Evolutionary conservation across 495 filamentous ascomycete genomes (phyloP).

Genomic region (Entonaema liquescens): DNA sequence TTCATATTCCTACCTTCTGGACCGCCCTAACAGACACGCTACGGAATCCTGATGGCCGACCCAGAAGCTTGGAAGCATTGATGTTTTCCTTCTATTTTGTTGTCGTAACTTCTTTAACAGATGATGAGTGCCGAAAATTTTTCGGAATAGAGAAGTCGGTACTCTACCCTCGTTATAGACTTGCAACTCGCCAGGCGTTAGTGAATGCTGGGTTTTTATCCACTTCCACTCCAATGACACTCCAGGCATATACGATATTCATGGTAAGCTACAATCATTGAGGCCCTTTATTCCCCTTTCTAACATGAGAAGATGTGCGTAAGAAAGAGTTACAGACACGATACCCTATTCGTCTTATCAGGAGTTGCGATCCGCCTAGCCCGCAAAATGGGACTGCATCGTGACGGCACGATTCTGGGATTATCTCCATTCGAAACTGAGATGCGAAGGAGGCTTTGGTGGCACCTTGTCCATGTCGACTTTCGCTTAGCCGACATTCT

Average conservation of each 20-base stretch:
- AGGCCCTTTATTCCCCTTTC: neutral
- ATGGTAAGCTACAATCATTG: conserved; percentile 9
- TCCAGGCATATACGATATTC: conserved; percentile 32
- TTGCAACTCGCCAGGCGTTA: conserved; percentile 56
- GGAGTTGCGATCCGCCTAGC: conserved; percentile 60
- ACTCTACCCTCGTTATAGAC: conserved; percentile 54
- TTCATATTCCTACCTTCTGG: conserved; percentile 61
- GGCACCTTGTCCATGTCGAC: conserved; percentile 44
- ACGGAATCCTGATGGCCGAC: conserved; percentile 40
- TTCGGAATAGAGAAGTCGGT: conserved; percentile 54
- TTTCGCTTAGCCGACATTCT: conserved; percentile 53
- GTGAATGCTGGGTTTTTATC: conserved; percentile 54
- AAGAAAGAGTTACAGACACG: conserved; percentile 54
- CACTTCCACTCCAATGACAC: conserved; percentile 25
- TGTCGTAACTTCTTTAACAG: conserved; percentile 50
- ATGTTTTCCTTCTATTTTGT: conserved; percentile 62
- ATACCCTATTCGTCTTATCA: conserved; percentile 55
- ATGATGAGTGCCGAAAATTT: conserved; percentile 49
- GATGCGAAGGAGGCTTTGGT: conserved; percentile 53
- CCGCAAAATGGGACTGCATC: conserved; percentile 60
- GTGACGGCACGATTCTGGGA: conserved; percentile 53
- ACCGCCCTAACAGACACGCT: conserved; percentile 53
- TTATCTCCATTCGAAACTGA: conserved; percentile 50
- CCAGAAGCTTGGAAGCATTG: conserved; percentile 55
- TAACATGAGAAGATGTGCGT: conserved; percentile 51